Evolutionary conservation across 2,329 filamentous ascomycete genomes (phyloP).

Genomic region (Thermoascus crustaceus): DNA sequence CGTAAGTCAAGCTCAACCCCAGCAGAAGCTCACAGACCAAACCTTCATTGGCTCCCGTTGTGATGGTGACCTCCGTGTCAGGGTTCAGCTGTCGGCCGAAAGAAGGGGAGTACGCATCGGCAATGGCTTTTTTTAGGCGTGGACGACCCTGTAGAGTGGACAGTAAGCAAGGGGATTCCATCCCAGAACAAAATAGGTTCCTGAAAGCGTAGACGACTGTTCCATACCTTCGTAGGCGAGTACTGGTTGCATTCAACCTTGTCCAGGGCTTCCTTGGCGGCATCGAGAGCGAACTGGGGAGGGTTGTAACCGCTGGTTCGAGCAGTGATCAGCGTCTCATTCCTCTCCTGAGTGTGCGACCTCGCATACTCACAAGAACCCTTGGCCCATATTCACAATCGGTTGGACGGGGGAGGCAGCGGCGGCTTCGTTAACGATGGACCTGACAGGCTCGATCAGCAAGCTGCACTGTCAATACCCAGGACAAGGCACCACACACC

Average conservation of each 20-base stretch:
- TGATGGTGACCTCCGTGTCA: slow-evolving; percentile 89
- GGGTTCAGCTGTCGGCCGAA: slow-evolving; percentile 78
- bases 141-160: slow-evolving; percentile 61
- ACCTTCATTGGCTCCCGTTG: slow-evolving; percentile 56
- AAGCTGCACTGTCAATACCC: neutral
- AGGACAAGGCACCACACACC: slow-evolving; percentile 21
- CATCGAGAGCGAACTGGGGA: slow-evolving; percentile 79
- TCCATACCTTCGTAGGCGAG: slow-evolving; percentile 69
- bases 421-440: slow-evolving; percentile 60
- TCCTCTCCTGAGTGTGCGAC: slow-evolving; percentile 1
- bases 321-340: slow-evolving; percentile 1
- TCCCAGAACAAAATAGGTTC: neutral
- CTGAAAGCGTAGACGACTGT: neutral
- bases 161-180: slow-evolving; percentile 5
- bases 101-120: slow-evolving; percentile 81
- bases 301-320: slow-evolving; percentile 73
- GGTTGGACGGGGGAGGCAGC: slow-evolving; percentile 56
- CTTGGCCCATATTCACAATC: slow-evolving; percentile 63
- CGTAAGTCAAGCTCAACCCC: slow-evolving; percentile 2
- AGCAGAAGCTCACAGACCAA: slow-evolving; percentile 2
- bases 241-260: slow-evolving; percentile 98
- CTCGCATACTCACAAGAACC: slow-evolving; percentile 41
- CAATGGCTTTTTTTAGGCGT: slow-evolving; percentile 83
- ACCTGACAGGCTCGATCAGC: slow-evolving; percentile 33
- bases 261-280: slow-evolving; percentile 82